Evolutionary conservation across 2,329 filamentous ascomycete genomes (phyloP).

Genomic region (Colletotrichum sp.): DNA sequence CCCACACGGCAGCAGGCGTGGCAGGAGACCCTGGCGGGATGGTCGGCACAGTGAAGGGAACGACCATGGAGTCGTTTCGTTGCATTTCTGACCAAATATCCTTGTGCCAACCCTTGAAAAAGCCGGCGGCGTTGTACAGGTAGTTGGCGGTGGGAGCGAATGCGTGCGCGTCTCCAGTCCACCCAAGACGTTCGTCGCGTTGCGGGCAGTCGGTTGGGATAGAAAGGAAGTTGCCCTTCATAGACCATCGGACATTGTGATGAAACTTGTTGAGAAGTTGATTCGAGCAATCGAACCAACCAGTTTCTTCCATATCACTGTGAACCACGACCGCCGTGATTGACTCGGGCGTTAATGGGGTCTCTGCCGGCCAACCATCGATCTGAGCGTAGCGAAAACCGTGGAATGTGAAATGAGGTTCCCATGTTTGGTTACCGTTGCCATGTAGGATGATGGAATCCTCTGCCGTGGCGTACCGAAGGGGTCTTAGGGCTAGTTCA

Average conservation of each 20-base stretch:
- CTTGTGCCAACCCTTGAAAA: conserved; percentile 54
- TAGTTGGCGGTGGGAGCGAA: conserved; percentile 58
- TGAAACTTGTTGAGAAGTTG: conserved; percentile 58
- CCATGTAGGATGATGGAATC: conserved; percentile 42
- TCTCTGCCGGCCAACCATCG: conserved; percentile 42
- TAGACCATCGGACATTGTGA: conserved; percentile 59
- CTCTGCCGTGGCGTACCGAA: conserved; percentile 45
- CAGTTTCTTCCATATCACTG: conserved; percentile 56
- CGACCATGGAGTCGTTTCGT: conserved; percentile 23
- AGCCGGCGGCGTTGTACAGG: conserved; percentile 56
- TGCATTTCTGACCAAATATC: conserved; percentile 46
- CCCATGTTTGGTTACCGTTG: conserved; percentile 33
- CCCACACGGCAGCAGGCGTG: conserved; percentile 43
- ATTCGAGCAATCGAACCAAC: conserved; percentile 58
- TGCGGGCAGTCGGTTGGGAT: conserved; percentile 65
- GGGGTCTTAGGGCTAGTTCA: conserved; percentile 45
- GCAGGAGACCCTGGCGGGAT: conserved; percentile 26
- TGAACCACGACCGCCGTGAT: conserved; percentile 45
- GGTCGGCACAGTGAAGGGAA: conserved; percentile 33
- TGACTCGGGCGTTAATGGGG: conserved; percentile 22
- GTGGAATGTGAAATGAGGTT: conserved; percentile 58
- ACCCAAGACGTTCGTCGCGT: conserved; percentile 58
- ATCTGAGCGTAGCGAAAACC: conserved; percentile 58
- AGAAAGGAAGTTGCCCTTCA: conserved; percentile 63
- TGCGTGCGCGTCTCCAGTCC: conserved; percentile 57